Base-by-base conservation (phyloP, 192 early-diverging fungal species). In the Umbelopsis ramanniana region DNA sequence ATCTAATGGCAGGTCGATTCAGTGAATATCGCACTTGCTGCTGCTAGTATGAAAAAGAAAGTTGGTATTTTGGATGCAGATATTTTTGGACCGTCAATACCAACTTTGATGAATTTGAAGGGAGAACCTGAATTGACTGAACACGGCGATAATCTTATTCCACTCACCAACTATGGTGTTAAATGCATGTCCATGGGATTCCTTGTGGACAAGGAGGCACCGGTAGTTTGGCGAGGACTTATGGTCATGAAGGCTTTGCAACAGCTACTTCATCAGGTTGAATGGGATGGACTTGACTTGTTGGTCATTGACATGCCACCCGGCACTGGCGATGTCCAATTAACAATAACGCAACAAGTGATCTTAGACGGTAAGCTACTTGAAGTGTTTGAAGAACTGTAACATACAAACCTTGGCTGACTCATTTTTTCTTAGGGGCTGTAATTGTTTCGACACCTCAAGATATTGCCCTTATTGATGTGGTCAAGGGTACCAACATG, bases 181-280 rank as follows among this genome's bases (percentile, higher is more conserved):
- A 86, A 93, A 63, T 89, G 89, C 68, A 97, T 97, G 94, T 93
- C 92, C 0, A 96, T 96, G 89, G 95, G 95, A 21, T 97, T 96
- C 75, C 72, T 97, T 60, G 85, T 95, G 4, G 86, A 79, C 10
- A 83, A 92, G 73, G 88, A 90, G 15, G 86, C 83, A 1, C 85
- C 94, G 15, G 87, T 97, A 4, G 94, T 94, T 9, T 97, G 95
- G 95, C 83, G 95, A 53, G 95, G 95, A 8, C 78, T 97, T 72
- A 96, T 97, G 94, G 93, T 95, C 4, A 96, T 95, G 94, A 96
- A 96, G 75, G 93, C 93, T 0, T 72, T 97, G 38, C 90, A 97
- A 70, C 94, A 96, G 73, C 81, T 97, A 38, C 69, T 97, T 67
- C 87, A 92, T 73, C 88, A 95, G 74, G 93, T 95, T 38, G 87